A percentile compares a stretch with the other conserved stretches of the same genome.
Evolutionary conservation across 305 asterid species (phyloP).

Genomic region (Monarda citriodora): DNA sequence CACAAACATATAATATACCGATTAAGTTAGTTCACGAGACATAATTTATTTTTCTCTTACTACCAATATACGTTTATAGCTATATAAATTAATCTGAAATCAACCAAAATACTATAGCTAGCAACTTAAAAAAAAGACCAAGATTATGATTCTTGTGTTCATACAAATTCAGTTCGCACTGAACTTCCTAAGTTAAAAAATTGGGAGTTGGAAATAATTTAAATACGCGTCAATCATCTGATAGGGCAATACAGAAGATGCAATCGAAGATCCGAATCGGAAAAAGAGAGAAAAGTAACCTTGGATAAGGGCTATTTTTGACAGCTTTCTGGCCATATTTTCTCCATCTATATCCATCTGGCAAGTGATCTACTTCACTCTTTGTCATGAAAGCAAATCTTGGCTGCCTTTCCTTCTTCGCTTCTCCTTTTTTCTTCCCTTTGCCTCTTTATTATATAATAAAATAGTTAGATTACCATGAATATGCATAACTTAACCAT

Average conservation of each 20-base stretch:
- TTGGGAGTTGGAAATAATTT: not conserved
- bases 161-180: constrained; percentile 5
- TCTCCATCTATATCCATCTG: constrained; percentile 97
- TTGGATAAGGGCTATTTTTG: constrained; percentile 89
- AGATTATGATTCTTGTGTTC: constrained; percentile 10
- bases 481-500: too few species aligned
- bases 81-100: not conserved
- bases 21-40: not conserved
- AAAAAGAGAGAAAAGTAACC: constrained; percentile 28
- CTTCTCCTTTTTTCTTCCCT: constrained; percentile 59
- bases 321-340: constrained; percentile 97
- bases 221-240: too few species aligned
- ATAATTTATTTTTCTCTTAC: not conserved
- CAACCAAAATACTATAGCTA: not conserved
- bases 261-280: too few species aligned
- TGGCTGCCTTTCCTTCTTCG: constrained; percentile 67
- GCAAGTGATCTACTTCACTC: constrained; percentile 91
- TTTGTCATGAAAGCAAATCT: constrained; percentile 87
- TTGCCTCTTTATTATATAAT: constrained; percentile 36
- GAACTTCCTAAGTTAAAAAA: constrained; percentile 6
- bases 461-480: not conserved
- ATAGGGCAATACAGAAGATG: too few species aligned
- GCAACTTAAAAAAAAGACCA: not conserved
- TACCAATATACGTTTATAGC: not conserved
- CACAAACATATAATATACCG: not conserved